phyloP scores from a whole-genome alignment of 495 filamentous ascomycete genomes.

The Thermochaetoides thermophila region DNA sequence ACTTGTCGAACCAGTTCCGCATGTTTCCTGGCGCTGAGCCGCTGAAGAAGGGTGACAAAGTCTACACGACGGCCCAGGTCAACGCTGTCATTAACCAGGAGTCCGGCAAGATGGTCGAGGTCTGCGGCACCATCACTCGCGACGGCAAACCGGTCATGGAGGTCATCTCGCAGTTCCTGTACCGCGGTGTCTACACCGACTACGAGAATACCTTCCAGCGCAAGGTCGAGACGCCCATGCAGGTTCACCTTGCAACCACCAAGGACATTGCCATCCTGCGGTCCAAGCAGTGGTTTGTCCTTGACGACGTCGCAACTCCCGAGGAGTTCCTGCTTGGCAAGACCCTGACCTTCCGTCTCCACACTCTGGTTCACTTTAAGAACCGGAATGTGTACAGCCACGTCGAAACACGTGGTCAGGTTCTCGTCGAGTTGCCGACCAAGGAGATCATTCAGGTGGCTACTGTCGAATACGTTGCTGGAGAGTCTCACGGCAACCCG shows the following conservation, averaged over 20 bases:
- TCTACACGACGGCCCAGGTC: slow-evolving; percentile 88
- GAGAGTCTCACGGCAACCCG: slow-evolving; percentile 82
- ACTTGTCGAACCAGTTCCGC: slow-evolving; percentile 91
- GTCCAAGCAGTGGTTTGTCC: slow-evolving; percentile 93
- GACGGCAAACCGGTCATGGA: slow-evolving; percentile 90
- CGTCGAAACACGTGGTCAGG: slow-evolving; percentile 85
- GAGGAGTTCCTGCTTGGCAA: slow-evolving; percentile 81
- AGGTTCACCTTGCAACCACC: slow-evolving; percentile 68
- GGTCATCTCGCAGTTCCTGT: slow-evolving; percentile 94
- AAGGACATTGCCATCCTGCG: slow-evolving; percentile 88
- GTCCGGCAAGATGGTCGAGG: slow-evolving; percentile 98
- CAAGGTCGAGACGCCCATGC: slow-evolving; percentile 89
- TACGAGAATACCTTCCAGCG: slow-evolving; percentile 98
- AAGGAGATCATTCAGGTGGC: slow-evolving; percentile 96
- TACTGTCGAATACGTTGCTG: slow-evolving; percentile 84
- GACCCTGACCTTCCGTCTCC: slow-evolving; percentile 90
- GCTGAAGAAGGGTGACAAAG: slow-evolving; percentile 81
- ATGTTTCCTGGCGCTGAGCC: slow-evolving; percentile 95
- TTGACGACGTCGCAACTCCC: slow-evolving; percentile 45
- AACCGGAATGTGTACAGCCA: slow-evolving; percentile 84
- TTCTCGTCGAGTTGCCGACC: slow-evolving; percentile 85
- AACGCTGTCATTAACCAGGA: slow-evolving; percentile 97
- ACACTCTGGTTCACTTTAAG: slow-evolving; percentile 85
- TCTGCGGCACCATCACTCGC: slow-evolving; percentile 86
- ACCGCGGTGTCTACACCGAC: slow-evolving; percentile 81